These are phyloP conservation scores for Malus sylvestris DNA, from an alignment of 306 rosid genomes.

Conservation along the genomic window DNA sequence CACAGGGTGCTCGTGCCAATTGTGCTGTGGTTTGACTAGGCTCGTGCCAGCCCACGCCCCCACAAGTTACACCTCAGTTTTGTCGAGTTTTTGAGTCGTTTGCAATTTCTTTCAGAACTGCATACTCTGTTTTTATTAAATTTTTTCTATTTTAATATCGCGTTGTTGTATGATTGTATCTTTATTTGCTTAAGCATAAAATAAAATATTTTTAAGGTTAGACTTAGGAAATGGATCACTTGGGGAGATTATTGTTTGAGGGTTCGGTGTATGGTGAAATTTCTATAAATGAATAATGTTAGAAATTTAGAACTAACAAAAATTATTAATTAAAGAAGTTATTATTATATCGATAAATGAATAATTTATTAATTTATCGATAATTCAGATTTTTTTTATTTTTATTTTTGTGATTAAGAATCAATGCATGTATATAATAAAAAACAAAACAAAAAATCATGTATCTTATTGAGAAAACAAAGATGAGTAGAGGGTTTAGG, in stretches of 20 bases:
- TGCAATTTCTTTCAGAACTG: neutral
- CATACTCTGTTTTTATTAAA: neutral
- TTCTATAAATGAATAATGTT: too few relatives aligned
- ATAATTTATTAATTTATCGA: too few relatives aligned
- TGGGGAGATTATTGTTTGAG: neutral
- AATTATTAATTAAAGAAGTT: too few relatives aligned
- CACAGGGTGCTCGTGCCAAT: conserved; percentile 42
- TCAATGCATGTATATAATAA: too few relatives aligned
- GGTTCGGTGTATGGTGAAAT: neutral
- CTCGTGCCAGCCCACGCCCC: conserved; percentile 52
- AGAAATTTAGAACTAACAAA: too few relatives aligned
- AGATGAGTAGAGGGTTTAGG: too few relatives aligned
- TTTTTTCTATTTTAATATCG: neutral
- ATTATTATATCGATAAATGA: too few relatives aligned
- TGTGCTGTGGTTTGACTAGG: conserved; percentile 34
- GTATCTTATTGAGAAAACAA: too few relatives aligned
- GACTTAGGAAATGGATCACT: neutral
- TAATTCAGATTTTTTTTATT: too few relatives aligned
- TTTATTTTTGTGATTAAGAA: too few relatives aligned
- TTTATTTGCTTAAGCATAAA: neutral
- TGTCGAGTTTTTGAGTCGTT: neutral
- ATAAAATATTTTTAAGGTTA: neutral
- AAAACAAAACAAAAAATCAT: too few relatives aligned
- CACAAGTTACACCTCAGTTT: conserved; percentile 6
- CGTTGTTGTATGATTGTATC: neutral